Base-by-base conservation (phyloP, 2,329 filamentous ascomycete genomes). In the Venturia effusa region DNA sequence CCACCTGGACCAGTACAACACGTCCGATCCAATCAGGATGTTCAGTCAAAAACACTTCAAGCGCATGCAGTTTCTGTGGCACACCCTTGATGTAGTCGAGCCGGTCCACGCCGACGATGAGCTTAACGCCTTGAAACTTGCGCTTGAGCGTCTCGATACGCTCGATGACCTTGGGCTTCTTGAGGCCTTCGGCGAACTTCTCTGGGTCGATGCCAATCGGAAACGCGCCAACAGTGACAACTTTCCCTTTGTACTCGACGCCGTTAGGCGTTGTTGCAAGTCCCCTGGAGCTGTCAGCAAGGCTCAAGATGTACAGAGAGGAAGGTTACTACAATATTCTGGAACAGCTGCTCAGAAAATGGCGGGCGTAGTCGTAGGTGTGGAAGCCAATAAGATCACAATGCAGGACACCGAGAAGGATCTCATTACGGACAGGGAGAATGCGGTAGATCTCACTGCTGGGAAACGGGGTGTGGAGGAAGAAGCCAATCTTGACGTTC, bases 31-130 rank as follows among this genome's bases (percentile, higher is more conserved):
- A 97, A 75, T 97, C 93, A 0, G 94, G 94, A 71, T 99, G 92
- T 71, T 97, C 93, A 0, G 92, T 96, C 39, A 99, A 80, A 79
- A 99, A 97, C 4, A 97, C 91, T 75, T 99, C 94, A 51, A 97
- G 84, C 1, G 94, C 93, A 72, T 97, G 94, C 11, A 99, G 81
- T 75, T 99, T 99, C 76, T 99, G 94, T 0, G 94, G 94, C 11
- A 99, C 92, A 67, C 94, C 94, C 78, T 97, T 97, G 84, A 97
- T 97, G 77, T 99, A 97, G 76, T 99, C 94, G 61, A 97, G 83
- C 61, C 94, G 89, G 74, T 99, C 94, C 61, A 97, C 94, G 67
- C 94, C 93, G 43, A 97, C 93, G 70, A 99, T 96, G 68, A 97
- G 84, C 79, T 97, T 97, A 70, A 96, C 90, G 59, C 92, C 93